Conservation (phyloP, 805 yeast species). For the Saturnispora ahearnii region DNA sequence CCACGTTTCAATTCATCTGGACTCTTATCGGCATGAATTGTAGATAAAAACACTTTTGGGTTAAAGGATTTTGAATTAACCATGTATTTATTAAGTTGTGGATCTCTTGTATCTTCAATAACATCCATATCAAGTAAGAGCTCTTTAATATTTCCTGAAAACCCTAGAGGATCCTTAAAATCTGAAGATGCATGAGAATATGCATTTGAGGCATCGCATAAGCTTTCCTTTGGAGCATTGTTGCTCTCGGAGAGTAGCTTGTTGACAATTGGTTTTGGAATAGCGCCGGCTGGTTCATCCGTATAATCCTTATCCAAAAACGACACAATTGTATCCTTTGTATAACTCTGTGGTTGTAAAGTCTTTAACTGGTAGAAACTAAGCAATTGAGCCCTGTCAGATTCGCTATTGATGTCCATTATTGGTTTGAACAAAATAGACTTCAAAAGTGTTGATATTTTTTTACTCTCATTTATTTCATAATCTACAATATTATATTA, state of each 20-base stretch:
- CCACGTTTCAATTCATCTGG: conserved; percentile 41
- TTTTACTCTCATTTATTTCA: background rate
- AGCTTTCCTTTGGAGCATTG: conserved; percentile 2
- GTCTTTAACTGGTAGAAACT: conserved; percentile 38
- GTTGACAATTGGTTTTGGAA: conserved; percentile 21
- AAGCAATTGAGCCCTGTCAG: conserved; percentile 15
- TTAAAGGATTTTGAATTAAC: conserved; percentile 52
- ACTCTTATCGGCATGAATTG: conserved; percentile 47
- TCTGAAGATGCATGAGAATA: conserved; percentile 3
- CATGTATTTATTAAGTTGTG: conserved; percentile 33
- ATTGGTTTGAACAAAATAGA: background rate
- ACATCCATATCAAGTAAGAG: conserved; percentile 33
- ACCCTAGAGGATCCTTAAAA: conserved; percentile 46
- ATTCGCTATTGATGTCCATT: conserved; percentile 5
- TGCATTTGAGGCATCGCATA: background rate
- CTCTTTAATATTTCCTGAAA: conserved; percentile 36
- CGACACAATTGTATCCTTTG: conserved; percentile 17
- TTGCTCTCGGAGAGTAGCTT: conserved; percentile 18
- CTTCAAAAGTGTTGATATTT: background rate
- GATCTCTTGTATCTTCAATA: conserved; percentile 31
- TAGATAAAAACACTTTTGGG: conserved; percentile 45
- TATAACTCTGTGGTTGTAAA: conserved; percentile 30
- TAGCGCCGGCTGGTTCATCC: conserved; percentile 10
- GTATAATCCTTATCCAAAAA: conserved; percentile 14
- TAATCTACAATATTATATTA: background rate